phyloP scores from a whole-genome alignment of 2,329 filamentous ascomycete genomes.

The Colletotrichum sp. region DNA sequence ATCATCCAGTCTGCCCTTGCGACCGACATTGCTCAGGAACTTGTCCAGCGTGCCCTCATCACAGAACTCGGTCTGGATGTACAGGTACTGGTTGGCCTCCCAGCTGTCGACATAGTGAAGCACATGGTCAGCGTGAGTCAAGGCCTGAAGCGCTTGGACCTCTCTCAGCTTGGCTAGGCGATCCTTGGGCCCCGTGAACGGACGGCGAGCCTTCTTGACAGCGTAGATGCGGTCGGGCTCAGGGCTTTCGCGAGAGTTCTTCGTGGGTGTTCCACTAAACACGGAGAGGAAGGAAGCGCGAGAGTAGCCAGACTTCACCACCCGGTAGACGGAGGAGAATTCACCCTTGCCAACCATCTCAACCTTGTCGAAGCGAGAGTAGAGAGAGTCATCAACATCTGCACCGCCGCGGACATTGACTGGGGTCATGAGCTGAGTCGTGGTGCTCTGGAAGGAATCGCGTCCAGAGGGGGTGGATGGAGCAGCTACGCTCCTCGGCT shows the following conservation, averaged over 20 bases:
- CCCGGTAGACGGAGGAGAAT: slow-evolving; percentile 91
- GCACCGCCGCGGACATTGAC: slow-evolving; percentile 75
- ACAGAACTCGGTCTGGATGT: slow-evolving; percentile 97
- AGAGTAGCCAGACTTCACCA: slow-evolving; percentile 52
- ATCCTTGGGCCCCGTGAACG: slow-evolving; percentile 79
- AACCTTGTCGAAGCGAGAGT: slow-evolving; percentile 79
- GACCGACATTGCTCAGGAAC: slow-evolving; percentile 83
- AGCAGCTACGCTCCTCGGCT: slow-evolving; percentile 34
- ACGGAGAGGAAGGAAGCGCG: slow-evolving; percentile 27
- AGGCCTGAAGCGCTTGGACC: slow-evolving; percentile 77
- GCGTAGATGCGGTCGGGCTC: slow-evolving; percentile 74
- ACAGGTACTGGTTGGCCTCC: slow-evolving; percentile 85
- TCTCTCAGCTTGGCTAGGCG: slow-evolving; percentile 86
- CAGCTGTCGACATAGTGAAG: slow-evolving; percentile 85
- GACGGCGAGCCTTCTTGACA: slow-evolving; percentile 89
- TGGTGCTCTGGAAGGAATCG: slow-evolving; percentile 55
- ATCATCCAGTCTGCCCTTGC: slow-evolving; percentile 88
- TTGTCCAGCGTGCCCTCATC: slow-evolving; percentile 90
- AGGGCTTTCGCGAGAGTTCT: slow-evolving; percentile 53
- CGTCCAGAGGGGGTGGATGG: slow-evolving; percentile 79
- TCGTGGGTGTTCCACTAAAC: slow-evolving; percentile 53
- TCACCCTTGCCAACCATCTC: slow-evolving; percentile 85
- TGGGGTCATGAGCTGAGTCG: slow-evolving; percentile 65
- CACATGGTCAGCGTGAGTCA: slow-evolving; percentile 84
- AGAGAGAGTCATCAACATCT: slow-evolving; percentile 73